Evolutionary conservation across 2,329 filamentous ascomycete genomes (phyloP), one percentile per base, ranked within the genome.

Genomic region (Leptographium lundbergii): DNA sequence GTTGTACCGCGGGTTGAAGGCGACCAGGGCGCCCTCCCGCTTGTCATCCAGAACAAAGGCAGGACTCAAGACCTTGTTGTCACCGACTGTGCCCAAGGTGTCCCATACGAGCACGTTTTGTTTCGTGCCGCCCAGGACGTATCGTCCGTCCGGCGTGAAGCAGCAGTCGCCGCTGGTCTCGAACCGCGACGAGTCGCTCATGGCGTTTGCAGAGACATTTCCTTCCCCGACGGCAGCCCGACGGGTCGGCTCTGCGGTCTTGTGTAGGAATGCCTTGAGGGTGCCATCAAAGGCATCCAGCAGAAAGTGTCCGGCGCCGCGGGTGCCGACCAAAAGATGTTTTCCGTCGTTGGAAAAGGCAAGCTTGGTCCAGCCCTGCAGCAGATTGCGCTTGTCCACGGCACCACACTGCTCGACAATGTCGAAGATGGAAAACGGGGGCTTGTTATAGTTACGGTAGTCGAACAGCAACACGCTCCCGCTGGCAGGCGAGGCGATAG

Each of bases 341-440:
- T 95, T 95, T 22, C 94, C 94, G 67, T 99, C 94, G 67, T 99
- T 99, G 60, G 89, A 94, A 69, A 99, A 97, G 67, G 96, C 91
- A 50, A 99, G 79, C 65, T 88, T 91, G 1, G 89, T 94, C 94
- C 94, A 99, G 13, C 86, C 86, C 57, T 79, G 80, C 61, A 81
- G 75, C 1, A 80, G 72, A 57, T 87, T 84, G 54, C 85, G 80
- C 6, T 77, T 71, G 63, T 81, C 75, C 56, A 76, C 66, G 67
- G 73, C 61, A 67, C 74, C 69, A 53, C 75, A 75, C 56, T 77
- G 73, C 59, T 86, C 82, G 27, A 84, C 73, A 19, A 97, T 76
- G 67, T 97, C 92, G 67, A 97, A 94, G 10, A 82, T 88, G 13
- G 86, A 81, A 67, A 99, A 95, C 0, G 94, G 94, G 5, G 87